A percentile compares a stretch with the other conserved stretches of the same genome.
phyloP scores from a whole-genome alignment of 371 early-diverging fungal genomes.

The Coemansia sp. region DNA sequence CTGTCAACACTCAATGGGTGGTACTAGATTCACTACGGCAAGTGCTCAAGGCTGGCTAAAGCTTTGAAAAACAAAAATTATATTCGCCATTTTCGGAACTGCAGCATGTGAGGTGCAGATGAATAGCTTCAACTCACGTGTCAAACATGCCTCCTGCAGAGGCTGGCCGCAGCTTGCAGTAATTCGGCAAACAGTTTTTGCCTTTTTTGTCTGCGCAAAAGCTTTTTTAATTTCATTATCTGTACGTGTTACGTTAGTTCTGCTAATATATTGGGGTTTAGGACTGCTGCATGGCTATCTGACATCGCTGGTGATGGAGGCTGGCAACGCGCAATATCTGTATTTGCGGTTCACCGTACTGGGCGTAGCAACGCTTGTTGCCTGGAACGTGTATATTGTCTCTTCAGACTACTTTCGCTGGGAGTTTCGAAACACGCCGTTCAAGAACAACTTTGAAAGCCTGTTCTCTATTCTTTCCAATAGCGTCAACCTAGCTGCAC shows the following conservation, averaged over 20 bases:
- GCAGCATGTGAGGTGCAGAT: neutral
- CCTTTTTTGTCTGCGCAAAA: neutral
- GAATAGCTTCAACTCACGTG: neutral
- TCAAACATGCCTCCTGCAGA: neutral
- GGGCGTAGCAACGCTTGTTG: constrained; percentile 42
- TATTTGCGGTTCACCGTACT: constrained; percentile 46
- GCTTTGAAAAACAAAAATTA: neutral
- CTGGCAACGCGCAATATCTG: constrained; percentile 16
- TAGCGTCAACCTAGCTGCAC: constrained; percentile 26
- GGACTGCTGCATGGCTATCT: neutral
- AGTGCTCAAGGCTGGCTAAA: constrained; percentile 16
- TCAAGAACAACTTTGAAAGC: constrained; percentile 44
- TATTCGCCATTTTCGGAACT: neutral
- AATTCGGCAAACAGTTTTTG: neutral
- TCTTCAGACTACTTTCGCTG: constrained; percentile 45
- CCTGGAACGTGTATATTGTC: constrained; percentile 46
- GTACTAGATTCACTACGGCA: constrained; percentile 41
- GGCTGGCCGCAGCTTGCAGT: neutral
- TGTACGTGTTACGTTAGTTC: neutral
- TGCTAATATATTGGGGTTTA: neutral
- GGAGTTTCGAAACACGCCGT: constrained; percentile 40
- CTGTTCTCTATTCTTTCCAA: constrained; percentile 43
- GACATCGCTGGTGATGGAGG: constrained; percentile 3
- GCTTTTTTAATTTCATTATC: neutral
- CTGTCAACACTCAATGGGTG: constrained; percentile 35